Percentiles rank a stretch among this genome's conserved stretches.
Conservation (phyloP, 176 grass and related monocot genomes). For the Oryza punctata region DNA sequence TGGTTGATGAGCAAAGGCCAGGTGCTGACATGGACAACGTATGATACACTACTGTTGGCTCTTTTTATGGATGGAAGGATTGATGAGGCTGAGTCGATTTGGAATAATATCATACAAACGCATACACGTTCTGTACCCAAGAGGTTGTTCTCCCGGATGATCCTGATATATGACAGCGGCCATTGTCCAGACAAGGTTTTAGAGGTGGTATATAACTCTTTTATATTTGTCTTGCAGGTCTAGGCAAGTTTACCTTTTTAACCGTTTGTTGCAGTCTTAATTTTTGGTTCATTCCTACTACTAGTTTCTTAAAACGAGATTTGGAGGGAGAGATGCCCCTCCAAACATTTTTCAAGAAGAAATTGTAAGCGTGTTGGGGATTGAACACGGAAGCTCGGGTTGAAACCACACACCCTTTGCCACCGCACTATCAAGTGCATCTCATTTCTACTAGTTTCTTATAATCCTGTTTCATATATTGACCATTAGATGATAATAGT, state of each 20-base stretch:
- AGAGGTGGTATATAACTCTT: constrained; percentile 56
- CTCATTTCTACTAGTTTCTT: not conserved
- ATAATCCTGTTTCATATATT: not conserved
- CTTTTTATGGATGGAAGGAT: constrained; percentile 83
- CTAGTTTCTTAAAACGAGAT: not conserved
- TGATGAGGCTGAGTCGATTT: constrained; percentile 70
- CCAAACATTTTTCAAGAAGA: too few relatives aligned
- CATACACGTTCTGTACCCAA: constrained; percentile 77
- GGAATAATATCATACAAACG: constrained; percentile 59
- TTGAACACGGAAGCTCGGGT: too few relatives aligned
- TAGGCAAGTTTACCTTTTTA: not conserved
- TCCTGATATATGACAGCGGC: constrained; percentile 63
- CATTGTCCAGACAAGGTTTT: constrained; percentile 69
- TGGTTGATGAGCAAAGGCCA: constrained; percentile 96
- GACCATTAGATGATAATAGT: too few relatives aligned
- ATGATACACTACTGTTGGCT: constrained; percentile 71
- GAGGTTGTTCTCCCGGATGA: constrained; percentile 84
- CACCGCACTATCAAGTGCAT: too few relatives aligned
- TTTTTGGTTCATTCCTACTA: not conserved
- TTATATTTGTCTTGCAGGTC: constrained; percentile 13
- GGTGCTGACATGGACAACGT: constrained; percentile 77
- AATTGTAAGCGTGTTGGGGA: too few relatives aligned
- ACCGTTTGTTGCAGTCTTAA: not conserved
- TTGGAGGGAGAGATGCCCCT: too few relatives aligned
- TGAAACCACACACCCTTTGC: too few relatives aligned